Percentiles rank a stretch among this genome's conserved stretches.
Evolutionary conservation across 1,139 yeast species (phyloP).

Genomic region (Saccharomyces hybrid): DNA sequence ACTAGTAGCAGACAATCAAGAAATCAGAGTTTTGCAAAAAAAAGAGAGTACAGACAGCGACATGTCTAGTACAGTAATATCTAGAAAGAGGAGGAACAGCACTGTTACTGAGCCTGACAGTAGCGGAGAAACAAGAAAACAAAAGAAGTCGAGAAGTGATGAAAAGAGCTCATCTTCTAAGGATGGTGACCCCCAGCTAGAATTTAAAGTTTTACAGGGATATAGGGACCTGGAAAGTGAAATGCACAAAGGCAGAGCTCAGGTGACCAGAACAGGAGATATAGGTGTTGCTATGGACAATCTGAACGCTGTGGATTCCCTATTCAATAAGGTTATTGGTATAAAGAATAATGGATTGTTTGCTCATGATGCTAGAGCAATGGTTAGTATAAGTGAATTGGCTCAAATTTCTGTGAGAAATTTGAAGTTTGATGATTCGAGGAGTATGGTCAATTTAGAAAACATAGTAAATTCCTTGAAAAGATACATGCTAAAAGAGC

Average conservation of each 20-base stretch:
- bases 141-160: constrained; percentile 3
- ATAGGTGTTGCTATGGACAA: constrained; percentile 30
- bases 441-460: constrained; percentile 40
- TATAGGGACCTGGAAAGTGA: constrained; percentile 31
- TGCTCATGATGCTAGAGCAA: constrained; percentile 41
- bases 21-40: not conserved
- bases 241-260: constrained; percentile 34
- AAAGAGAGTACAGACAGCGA: not conserved
- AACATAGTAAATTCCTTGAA: constrained; percentile 41
- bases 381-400: constrained; percentile 38
- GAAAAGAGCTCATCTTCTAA: not conserved
- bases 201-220: constrained; percentile 29
- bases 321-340: constrained; percentile 33
- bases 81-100: not conserved
- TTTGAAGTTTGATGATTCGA: constrained; percentile 47
- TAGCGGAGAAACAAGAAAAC: constrained; percentile 1
- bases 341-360: constrained; percentile 34
- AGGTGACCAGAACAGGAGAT: constrained; percentile 39
- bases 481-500: constrained; percentile 33
- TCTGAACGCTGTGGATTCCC: constrained; percentile 32
- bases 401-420: constrained; percentile 52
- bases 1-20: not conserved
- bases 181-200: constrained; percentile 7
- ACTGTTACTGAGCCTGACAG: not conserved
- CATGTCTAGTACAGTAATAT: not conserved